A percentile compares a stretch with the other conserved stretches of the same genome.
Conservation (phyloP, 225 moss, liverwort and hornwort species). For the Sphagnum tenellum region DNA sequence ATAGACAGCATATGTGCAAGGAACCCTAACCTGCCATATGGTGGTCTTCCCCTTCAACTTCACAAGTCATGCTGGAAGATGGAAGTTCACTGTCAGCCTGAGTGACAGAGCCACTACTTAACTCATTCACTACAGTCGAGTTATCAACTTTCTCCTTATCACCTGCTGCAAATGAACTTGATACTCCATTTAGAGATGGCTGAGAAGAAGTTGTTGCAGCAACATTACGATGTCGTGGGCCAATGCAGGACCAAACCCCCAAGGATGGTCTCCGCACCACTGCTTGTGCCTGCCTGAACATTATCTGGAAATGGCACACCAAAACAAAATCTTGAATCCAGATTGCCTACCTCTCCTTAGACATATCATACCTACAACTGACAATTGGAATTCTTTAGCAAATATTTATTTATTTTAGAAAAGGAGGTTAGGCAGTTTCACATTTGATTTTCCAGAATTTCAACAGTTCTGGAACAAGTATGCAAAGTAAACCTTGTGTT, state of each 20-base stretch:
- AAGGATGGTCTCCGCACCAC: conserved; percentile 76
- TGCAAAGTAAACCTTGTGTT: too few species aligned
- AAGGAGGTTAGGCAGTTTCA: too few species aligned
- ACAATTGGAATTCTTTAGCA: not conserved
- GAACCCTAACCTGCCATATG: conserved; percentile 24
- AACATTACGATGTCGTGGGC: conserved; percentile 65
- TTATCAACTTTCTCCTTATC: conserved; percentile 32
- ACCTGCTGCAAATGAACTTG: conserved; percentile 7
- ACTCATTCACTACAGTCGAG: conserved; percentile 14
- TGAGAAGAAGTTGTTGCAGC: conserved; percentile 17
- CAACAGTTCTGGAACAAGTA: too few species aligned
- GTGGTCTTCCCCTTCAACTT: conserved; percentile 27
- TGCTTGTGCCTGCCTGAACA: conserved; percentile 91
- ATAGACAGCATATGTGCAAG: not conserved
- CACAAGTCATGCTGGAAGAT: not conserved
- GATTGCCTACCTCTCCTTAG: too few species aligned
- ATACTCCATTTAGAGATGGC: conserved; percentile 7
- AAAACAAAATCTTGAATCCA: too few species aligned
- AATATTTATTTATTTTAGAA: too few species aligned
- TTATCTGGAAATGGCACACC: conserved; percentile 42
- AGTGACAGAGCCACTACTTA: conserved; percentile 9
- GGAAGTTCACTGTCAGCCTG: conserved; percentile 8
- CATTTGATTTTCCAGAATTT: too few species aligned
- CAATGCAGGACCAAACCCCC: conserved; percentile 89
- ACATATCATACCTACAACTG: not conserved